Conservation (phyloP, 2,329 filamentous ascomycete species). For the Ascochyta koolunga region DNA sequence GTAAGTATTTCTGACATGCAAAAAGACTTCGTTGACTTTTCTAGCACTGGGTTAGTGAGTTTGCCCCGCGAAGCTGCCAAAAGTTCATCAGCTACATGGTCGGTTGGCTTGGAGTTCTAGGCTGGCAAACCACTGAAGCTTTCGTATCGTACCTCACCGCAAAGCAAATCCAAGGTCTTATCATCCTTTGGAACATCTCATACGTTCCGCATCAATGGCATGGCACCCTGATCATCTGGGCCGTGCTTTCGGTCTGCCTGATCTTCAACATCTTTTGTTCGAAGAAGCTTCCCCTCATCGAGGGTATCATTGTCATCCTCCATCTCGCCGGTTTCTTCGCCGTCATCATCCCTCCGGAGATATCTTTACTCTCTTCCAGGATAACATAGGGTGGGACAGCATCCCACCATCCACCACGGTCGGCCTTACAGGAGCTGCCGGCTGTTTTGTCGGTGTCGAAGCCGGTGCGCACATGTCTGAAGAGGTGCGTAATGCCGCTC, state of each 20-base stretch:
- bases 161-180: slow-evolving; percentile 44
- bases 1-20: too few relatives aligned
- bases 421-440: slow-evolving; percentile 37
- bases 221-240: slow-evolving; percentile 51
- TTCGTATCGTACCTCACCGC: slow-evolving; percentile 26
- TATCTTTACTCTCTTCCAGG: slow-evolving; percentile 37
- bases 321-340: slow-evolving; percentile 51
- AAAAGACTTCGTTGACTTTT: too few relatives aligned
- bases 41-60: slow-evolving; percentile 26
- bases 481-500: slow-evolving; percentile 36
- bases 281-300: slow-evolving; percentile 43
- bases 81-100: slow-evolving; percentile 26
- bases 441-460: slow-evolving; percentile 34
- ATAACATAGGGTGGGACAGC: slow-evolving; percentile 43
- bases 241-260: slow-evolving; percentile 37
- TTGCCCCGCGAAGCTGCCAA: slow-evolving; percentile 40
- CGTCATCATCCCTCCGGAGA: slow-evolving; percentile 38
- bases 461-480: slow-evolving; percentile 40
- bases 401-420: slow-evolving; percentile 42
- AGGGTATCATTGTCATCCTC: slow-evolving; percentile 29
- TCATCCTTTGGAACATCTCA: slow-evolving; percentile 47
- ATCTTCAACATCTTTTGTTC: slow-evolving; percentile 50
- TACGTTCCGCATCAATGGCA: slow-evolving; percentile 54
- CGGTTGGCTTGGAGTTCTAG: slow-evolving; percentile 49
- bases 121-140: slow-evolving; percentile 45